Percentiles rank a stretch among this genome's conserved stretches.
phyloP scores from a whole-genome alignment of 2,329 filamentous ascomycete genomes.

The Coleophoma cylindrospora region DNA sequence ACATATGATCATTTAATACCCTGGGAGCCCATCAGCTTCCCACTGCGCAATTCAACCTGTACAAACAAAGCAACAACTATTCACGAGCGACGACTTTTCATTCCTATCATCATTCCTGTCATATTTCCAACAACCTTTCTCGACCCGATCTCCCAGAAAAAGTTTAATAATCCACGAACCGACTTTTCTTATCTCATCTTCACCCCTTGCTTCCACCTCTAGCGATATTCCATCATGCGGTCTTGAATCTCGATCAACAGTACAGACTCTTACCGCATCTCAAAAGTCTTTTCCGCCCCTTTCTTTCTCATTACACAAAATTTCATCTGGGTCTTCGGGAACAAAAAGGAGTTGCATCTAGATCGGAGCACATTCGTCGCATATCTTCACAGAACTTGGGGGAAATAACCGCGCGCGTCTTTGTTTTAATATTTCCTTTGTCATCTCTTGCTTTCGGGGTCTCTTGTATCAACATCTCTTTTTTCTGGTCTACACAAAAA shows the following conservation, averaged over 20 bases:
- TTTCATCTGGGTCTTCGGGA: not conserved
- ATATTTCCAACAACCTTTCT: not conserved
- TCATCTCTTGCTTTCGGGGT: not conserved
- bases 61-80: not conserved
- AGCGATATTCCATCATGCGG: not conserved
- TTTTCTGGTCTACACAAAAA: not conserved
- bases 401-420: not conserved
- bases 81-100: constrained; percentile 1
- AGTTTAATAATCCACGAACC: constrained; percentile 8
- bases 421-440: constrained; percentile 1
- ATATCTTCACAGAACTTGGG: no score
- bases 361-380: constrained; percentile 1
- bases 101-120: constrained; percentile 1
- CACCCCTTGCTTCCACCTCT: constrained; percentile 3
- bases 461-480: constrained; percentile 2
- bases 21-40: not conserved
- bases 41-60: not conserved
- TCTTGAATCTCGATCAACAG: constrained; percentile 19
- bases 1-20: not conserved
- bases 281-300: constrained; percentile 1
- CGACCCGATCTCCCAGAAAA: not conserved
- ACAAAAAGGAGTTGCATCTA: constrained; percentile 7
- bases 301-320: not conserved
- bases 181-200: no score
- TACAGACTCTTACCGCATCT: constrained; percentile 7